These are phyloP conservation scores for Grosmannia clavigera DNA, from an alignment of 2,329 filamentous ascomycete species.

Conservation along the genomic window DNA sequence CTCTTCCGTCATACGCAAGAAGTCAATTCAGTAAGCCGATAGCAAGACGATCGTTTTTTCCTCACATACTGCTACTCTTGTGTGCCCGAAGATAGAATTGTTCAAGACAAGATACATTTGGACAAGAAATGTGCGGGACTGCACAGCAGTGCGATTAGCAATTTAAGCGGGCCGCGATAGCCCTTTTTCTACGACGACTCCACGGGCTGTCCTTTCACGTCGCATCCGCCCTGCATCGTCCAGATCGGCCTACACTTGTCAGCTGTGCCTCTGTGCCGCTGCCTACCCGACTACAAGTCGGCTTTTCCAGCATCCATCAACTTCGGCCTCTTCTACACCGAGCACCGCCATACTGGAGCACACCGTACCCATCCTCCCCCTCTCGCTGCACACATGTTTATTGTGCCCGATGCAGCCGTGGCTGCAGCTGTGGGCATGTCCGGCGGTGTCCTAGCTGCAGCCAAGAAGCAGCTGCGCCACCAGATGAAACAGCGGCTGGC, in stretches of 20 bases:
- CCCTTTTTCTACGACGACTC: no score
- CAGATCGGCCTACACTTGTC: not conserved
- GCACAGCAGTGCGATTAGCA: no score
- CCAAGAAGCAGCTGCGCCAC: constrained; percentile 65
- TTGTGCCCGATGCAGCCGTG: not conserved
- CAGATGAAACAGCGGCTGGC: constrained; percentile 57
- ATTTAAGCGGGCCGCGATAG: no score
- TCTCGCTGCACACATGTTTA: not conserved
- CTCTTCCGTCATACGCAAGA: no score
- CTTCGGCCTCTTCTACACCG: not conserved
- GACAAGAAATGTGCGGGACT: no score
- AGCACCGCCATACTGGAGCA: not conserved
- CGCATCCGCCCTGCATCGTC: not conserved
- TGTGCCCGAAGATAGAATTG: no score
- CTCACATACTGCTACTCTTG: no score
- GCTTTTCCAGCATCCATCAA: no score
- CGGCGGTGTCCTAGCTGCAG: constrained; percentile 47
- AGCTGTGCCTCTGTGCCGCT: not conserved
- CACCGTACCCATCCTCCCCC: not conserved
- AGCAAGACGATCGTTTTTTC: no score
- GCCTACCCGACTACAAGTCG: not conserved
- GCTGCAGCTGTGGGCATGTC: not conserved
- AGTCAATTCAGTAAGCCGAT: no score
- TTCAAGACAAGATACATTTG: no score
- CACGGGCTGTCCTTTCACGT: not conserved